Conservation (phyloP, 345 rosid species). For the Geranium brycei region DNA sequence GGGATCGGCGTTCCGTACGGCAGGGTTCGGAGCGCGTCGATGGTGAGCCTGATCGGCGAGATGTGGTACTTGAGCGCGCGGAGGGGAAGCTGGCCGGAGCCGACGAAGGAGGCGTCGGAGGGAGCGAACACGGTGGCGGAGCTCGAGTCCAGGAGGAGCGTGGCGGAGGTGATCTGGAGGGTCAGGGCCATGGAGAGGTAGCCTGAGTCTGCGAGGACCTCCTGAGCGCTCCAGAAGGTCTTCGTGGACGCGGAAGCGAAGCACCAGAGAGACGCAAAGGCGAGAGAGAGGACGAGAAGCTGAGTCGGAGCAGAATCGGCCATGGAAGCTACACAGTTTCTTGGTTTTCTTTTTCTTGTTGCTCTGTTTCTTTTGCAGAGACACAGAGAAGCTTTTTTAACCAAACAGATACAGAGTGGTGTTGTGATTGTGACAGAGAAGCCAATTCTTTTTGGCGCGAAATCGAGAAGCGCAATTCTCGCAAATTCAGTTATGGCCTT, state of each 20-base stretch:
- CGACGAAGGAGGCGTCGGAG: constrained; percentile 25
- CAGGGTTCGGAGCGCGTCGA: constrained; percentile 22
- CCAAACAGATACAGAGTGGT: background rate
- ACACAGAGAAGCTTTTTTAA: too few species aligned
- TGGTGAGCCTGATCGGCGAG: constrained; percentile 24
- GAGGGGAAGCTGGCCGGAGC: constrained; percentile 35
- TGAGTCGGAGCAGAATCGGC: constrained; percentile 5
- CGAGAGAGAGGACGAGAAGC: constrained; percentile 1
- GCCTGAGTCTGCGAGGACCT: constrained; percentile 18
- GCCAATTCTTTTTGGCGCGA: background rate
- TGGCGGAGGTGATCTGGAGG: constrained; percentile 21
- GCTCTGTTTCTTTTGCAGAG: background rate
- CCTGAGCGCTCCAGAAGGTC: constrained; percentile 16
- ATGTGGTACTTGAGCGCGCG: constrained; percentile 31
- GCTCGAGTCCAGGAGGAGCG: constrained; percentile 13
- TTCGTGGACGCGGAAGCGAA: constrained; percentile 9
- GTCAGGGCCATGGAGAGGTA: constrained; percentile 34
- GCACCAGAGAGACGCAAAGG: constrained; percentile 5
- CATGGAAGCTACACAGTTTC: constrained; percentile 11
- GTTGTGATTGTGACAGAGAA: background rate
- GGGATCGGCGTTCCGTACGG: constrained; percentile 25
- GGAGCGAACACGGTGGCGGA: constrained; percentile 45
- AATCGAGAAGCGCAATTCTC: background rate
- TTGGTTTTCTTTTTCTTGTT: background rate
- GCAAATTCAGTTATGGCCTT: background rate